phyloP scores from a whole-genome alignment of 1,284 basidiomycete genomes.

The Leccinum angustisporum region DNA sequence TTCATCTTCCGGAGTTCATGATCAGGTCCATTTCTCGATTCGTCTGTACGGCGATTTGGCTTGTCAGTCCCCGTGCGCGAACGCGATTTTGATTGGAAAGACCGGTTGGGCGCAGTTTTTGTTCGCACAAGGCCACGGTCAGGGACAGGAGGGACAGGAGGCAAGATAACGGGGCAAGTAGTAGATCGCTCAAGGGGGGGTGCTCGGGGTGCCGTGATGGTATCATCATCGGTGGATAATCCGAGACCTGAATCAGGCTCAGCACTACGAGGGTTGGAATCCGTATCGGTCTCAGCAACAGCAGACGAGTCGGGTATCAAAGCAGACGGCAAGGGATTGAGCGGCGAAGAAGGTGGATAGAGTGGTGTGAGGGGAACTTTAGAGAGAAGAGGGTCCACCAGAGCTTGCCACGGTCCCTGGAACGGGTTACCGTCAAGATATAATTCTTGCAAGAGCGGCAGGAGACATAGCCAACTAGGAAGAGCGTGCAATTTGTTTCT shows the following conservation, averaged over 20 bases:
- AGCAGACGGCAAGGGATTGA: conserved; percentile 52
- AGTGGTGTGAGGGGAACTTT: conserved; percentile 58
- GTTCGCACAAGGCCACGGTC: conserved; percentile 59
- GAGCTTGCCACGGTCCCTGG: conserved; percentile 85
- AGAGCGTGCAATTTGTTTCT: conserved; percentile 88
- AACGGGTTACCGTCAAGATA: conserved; percentile 94
- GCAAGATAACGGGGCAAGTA: conserved; percentile 43
- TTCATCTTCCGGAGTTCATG: conserved; percentile 81
- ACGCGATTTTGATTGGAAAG: conserved; percentile 53
- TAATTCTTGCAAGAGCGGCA: conserved; percentile 81
- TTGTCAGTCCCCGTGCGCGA: conserved; percentile 25
- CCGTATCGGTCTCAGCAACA: conserved; percentile 51
- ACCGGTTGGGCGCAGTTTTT: conserved; percentile 67
- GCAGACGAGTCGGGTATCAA: conserved; percentile 37
- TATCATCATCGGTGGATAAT: conserved; percentile 54
- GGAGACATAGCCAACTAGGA: conserved; percentile 89
- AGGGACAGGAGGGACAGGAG: conserved; percentile 32
- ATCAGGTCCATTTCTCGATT: conserved; percentile 45
- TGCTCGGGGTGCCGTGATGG: conserved; percentile 64
- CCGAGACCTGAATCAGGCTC: conserved; percentile 31
- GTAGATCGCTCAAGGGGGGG: conserved; percentile 50
- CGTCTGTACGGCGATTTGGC: conserved; percentile 33
- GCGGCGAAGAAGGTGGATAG: conserved; percentile 68
- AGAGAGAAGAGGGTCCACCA: conserved; percentile 79
- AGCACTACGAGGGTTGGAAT: conserved; percentile 51